Percentiles rank a stretch among this genome's conserved stretches.
phyloP scores from a whole-genome alignment of 371 early-diverging fungal species.

The Rhizopus microsporus region DNA sequence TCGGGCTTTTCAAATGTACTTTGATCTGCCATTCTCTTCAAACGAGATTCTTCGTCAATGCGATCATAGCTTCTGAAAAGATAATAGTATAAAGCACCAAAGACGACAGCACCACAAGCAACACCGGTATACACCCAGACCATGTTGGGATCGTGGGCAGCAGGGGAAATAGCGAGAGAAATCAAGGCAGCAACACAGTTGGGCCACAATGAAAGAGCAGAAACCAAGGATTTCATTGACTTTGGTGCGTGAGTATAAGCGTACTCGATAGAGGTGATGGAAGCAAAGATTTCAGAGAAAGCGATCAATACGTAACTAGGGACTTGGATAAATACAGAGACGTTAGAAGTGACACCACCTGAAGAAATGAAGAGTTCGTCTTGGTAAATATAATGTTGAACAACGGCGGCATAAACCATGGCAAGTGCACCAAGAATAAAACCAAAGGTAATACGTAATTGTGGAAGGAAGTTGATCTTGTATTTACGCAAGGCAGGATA shows the following conservation, averaged over 20 bases:
- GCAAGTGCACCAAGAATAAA: slow-evolving; percentile 61
- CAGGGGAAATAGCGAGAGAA: slow-evolving; percentile 61
- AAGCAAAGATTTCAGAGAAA: slow-evolving; percentile 68
- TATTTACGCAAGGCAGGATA: slow-evolving; percentile 63
- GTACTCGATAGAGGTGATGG: slow-evolving; percentile 72
- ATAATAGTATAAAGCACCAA: slow-evolving; percentile 35
- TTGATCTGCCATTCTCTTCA: slow-evolving; percentile 19
- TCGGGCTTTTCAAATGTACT: too few relatives aligned
- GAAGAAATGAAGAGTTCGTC: slow-evolving; percentile 27
- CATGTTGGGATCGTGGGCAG: slow-evolving; percentile 67
- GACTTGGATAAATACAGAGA: slow-evolving; percentile 65
- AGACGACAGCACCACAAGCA: slow-evolving; percentile 43
- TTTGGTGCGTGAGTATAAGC: slow-evolving; percentile 71
- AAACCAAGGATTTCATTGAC: slow-evolving; percentile 69
- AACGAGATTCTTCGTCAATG: slow-evolving; percentile 28
- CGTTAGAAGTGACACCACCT: slow-evolving; percentile 17
- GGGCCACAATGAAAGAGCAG: slow-evolving; percentile 66
- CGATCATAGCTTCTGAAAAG: slow-evolving; percentile 35
- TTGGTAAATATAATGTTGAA: slow-evolving; percentile 69
- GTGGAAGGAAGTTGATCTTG: slow-evolving; percentile 32
- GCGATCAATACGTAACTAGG: slow-evolving; percentile 66
- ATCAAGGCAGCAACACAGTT: slow-evolving; percentile 68
- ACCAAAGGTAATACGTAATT: slow-evolving; percentile 52
- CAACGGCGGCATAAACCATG: slow-evolving; percentile 68
- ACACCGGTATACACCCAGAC: slow-evolving; percentile 63